Evolutionary conservation across 2,329 filamentous ascomycete species (phyloP), one percentile per base, ranked within the genome.

Genomic region (Epicoccum nigrum): DNA sequence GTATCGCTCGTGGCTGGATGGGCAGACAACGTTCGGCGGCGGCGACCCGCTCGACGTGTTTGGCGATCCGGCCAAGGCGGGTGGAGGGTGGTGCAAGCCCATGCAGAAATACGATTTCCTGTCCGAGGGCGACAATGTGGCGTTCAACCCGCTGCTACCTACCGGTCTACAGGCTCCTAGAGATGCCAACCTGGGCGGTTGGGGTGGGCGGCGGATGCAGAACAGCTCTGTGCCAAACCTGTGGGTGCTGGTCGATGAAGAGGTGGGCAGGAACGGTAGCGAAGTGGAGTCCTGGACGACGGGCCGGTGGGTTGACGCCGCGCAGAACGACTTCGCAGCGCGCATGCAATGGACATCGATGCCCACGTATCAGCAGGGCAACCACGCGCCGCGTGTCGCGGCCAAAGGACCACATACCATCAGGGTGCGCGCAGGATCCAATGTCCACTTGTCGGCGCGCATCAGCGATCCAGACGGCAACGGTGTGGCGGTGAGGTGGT

Each of bases 221-320:
- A 51, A 51, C 16, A 45, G 47, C 21, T 34, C 47, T 1, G 19
- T 5, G 1, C 41, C 47, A 0, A 17, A 40, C 13, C 19, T 51
- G 23, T 51, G 20, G 41, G 35, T 35, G 3, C 12, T 33, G 13
- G 30, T 30, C 11, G 30, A 41, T 2, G 12, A 11, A 4, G 38
- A 48, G 7, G 8, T 13, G 5, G 37, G 20, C 2, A 17, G 1
- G 5, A 31, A 41, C 15, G 41, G 48, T 1, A 33, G 32, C 6
- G 11, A 34, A 19, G 38, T 41, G 3, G 15, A 35, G 2, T 23
- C 20, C 6, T 55, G 42, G 39, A 55, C 55, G 51, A 74, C 79
- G 9, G 79, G 76, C 74, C 66, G 77, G 9, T 80, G 77, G 78
- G 59, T 77, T 4, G 63, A 71, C 34, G 74, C 76, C 0, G 79